Evolutionary conservation across 305 asterid genomes (phyloP), one percentile per base, ranked within the genome.

Genomic region (Solanum hybrid): DNA sequence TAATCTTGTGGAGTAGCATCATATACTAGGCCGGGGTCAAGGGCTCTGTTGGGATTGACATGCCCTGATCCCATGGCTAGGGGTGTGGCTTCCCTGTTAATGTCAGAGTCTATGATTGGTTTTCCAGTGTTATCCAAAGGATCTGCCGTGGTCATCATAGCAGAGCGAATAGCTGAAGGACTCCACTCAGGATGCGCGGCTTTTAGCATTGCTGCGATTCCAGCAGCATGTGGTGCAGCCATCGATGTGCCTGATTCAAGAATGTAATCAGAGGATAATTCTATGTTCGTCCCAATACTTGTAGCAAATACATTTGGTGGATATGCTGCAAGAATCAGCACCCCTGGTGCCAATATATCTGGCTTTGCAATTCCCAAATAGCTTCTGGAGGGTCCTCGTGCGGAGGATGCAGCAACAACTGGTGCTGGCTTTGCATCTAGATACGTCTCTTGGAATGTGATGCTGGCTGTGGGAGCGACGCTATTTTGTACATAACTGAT

Each of bases 51-150:
- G 7, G 91, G 93, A 35, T 78, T 56, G 2, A 90, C 42, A 12
- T 84, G 88, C 5, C 91, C 91, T n/a, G 91, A 69, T 29, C 90
- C 91, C 34, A 91, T 91, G 24, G 66, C 89, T 46, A 91, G 89
- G 51, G 89, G 91, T 12, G 88, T 69, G 80, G 93, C 91, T 0
- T 26, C 40, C 27, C 11, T 20, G 37, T 90, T 88, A n/a, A 24
- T 37, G 27, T 60, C 24, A 20, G 85, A 87, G 40, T 89, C 91
- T 79, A 22, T 66, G 29, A 91, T 91, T 16, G 86, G 91, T 35
- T 85, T 66, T 35, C 35, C 22, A 20, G 84, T 77, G 69, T 88
- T 91, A 42, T 90, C 93, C 10, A 88, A 71, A 7, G 42, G 69
- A 10, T 88, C 24, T 0, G 88, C 71, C 0, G 93, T 91, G 75